These are phyloP conservation scores for Solanum clarkiae DNA, from an alignment of 257 asterid genomes.

Conservation along the genomic window DNA sequence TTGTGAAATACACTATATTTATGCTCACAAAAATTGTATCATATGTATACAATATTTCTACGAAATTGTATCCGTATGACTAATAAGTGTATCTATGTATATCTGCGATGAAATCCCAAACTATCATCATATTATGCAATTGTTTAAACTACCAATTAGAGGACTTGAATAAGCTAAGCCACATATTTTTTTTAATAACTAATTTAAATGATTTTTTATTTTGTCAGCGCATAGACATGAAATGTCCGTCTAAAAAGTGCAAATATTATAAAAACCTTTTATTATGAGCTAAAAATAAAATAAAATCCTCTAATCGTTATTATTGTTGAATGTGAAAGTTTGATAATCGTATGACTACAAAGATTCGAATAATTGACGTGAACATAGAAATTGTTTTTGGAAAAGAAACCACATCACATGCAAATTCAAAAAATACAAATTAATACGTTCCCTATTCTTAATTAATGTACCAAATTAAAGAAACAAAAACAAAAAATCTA, in stretches of 20 bases:
- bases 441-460: background rate
- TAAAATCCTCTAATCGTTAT: background rate
- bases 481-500: background rate
- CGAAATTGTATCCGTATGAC: no score
- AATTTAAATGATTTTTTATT: background rate
- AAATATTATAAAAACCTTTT: background rate
- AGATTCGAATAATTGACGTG: background rate
- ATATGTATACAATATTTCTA: no score
- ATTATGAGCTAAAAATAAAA: background rate
- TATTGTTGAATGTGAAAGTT: background rate
- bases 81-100: no score
- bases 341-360: background rate
- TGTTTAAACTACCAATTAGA: no score
- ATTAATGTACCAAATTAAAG: background rate
- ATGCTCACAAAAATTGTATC: no score
- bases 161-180: background rate
- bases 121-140: background rate
- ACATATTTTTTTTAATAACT: background rate
- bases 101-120: background rate
- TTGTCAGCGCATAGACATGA: no score
- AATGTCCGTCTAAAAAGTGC: no score
- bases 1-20: no score
- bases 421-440: background rate
- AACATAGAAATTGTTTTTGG: background rate
- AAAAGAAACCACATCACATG: background rate